Evolutionary conservation across 2,329 filamentous ascomycete species (phyloP).

Genomic region (Leptographium galeiforme): DNA sequence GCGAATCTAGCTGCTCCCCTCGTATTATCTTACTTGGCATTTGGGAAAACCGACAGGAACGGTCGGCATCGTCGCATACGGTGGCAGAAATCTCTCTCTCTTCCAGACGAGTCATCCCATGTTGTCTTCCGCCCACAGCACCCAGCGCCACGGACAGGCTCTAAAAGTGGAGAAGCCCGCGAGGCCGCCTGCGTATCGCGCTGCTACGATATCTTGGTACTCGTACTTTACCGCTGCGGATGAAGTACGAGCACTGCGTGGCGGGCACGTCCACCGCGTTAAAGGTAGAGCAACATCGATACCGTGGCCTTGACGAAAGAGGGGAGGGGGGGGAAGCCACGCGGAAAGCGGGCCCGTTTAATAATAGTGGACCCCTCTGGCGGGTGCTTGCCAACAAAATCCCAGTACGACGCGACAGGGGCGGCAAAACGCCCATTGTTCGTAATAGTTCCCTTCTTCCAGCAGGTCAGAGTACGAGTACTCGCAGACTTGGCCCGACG

Average conservation of each 20-base stretch:
- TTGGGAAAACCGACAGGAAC: too few species aligned
- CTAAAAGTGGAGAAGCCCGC: not conserved
- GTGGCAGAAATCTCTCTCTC: too few species aligned
- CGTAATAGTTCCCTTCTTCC: not conserved
- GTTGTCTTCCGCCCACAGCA: not conserved
- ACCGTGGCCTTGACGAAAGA: not conserved
- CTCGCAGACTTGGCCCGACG: too few species aligned
- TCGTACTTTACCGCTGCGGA: not conserved
- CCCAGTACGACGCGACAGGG: not conserved
- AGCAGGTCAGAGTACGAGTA: too few species aligned
- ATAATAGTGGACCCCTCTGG: not conserved
- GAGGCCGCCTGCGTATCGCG: not conserved
- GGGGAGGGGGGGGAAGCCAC: not conserved
- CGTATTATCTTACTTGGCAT: too few species aligned
- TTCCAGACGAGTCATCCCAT: too few species aligned
- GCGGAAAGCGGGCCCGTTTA: not conserved
- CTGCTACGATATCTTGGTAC: not conserved
- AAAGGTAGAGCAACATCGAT: too few species aligned
- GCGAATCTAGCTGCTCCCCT: too few species aligned
- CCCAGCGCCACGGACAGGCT: not conserved
- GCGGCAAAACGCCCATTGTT: not conserved
- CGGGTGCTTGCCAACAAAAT: not conserved
- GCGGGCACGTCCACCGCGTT: too few species aligned
- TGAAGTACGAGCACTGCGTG: too few species aligned
- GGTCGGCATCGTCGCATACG: too few species aligned